These are phyloP conservation scores for Tulasnella sp. DNA, from an alignment of 768 basidiomycete species.

Conservation along the genomic window DNA sequence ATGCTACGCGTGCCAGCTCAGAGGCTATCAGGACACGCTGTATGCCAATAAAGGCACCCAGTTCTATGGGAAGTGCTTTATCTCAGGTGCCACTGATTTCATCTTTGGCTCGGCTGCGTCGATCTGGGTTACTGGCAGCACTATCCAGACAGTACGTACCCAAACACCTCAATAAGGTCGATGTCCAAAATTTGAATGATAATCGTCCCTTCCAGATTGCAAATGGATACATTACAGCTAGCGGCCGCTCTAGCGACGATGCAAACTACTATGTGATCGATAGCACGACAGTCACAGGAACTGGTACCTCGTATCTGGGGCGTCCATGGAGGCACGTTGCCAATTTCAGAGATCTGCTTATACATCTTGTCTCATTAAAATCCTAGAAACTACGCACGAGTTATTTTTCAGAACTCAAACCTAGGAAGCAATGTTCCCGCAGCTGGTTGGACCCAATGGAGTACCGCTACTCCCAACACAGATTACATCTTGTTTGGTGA, in stretches of 20 bases:
- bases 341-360: neutral
- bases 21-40: slow-evolving; percentile 31
- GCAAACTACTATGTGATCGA: slow-evolving; percentile 20
- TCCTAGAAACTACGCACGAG: slow-evolving; percentile 28
- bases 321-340: neutral
- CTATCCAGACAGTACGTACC: neutral
- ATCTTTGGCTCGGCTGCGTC: slow-evolving; percentile 22
- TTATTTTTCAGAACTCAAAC: slow-evolving; percentile 37
- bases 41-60: slow-evolving; percentile 28
- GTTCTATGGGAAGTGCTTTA: slow-evolving; percentile 28
- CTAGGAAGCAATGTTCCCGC: slow-evolving; percentile 9
- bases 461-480: too few species aligned
- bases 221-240: slow-evolving; percentile 12
- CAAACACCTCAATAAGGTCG: neutral
- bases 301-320: slow-evolving; percentile 14
- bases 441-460: slow-evolving; percentile 37
- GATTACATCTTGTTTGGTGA: too few species aligned
- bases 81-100: slow-evolving; percentile 31
- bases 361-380: neutral
- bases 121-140: slow-evolving; percentile 13
- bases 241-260: slow-evolving; percentile 15
- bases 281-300: neutral
- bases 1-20: slow-evolving; percentile 29
- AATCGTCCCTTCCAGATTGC: neutral
- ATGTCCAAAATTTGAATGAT: neutral